Evolutionary conservation across 2,329 filamentous ascomycete genomes (phyloP).

Genomic region (Pyricularia pennisetigena): DNA sequence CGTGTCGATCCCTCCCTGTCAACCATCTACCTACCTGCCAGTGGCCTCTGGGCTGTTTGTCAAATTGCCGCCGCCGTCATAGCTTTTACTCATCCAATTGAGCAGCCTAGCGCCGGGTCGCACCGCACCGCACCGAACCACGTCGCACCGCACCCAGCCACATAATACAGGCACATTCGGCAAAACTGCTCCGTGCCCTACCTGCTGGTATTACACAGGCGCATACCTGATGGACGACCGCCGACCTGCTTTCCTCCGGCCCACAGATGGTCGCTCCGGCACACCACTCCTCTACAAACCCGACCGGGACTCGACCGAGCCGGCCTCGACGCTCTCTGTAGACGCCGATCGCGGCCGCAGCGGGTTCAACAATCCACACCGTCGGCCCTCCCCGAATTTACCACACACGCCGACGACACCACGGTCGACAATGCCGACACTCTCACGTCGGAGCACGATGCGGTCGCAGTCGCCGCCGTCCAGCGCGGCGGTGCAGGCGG

Average conservation of each 20-base stretch:
- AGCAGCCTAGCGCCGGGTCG: not conserved
- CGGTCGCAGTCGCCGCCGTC: slow-evolving; percentile 67
- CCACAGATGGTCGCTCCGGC: slow-evolving; percentile 1
- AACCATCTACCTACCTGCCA: not conserved
- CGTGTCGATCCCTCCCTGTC: not conserved
- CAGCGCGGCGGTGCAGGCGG: slow-evolving; percentile 48
- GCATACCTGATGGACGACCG: not conserved
- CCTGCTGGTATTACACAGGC: not conserved
- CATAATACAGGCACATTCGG: not conserved
- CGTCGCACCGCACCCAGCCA: not conserved
- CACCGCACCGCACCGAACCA: not conserved
- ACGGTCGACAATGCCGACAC: slow-evolving; percentile 21
- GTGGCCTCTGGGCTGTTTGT: not conserved
- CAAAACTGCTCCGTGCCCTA: not conserved
- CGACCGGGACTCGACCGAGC: not conserved
- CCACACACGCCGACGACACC: slow-evolving; percentile 19
- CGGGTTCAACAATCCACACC: slow-evolving; percentile 6
- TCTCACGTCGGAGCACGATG: slow-evolving; percentile 56
- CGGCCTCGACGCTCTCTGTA: not conserved
- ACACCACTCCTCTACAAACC: slow-evolving; percentile 4
- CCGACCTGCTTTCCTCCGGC: slow-evolving; percentile 2
- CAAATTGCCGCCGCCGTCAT: not conserved
- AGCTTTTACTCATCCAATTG: not conserved
- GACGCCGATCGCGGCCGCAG: slow-evolving; percentile 7
- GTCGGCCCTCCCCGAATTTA: not conserved